Conservation (phyloP, 2,329 filamentous ascomycete species). For the Ascomycota sp. region DNA sequence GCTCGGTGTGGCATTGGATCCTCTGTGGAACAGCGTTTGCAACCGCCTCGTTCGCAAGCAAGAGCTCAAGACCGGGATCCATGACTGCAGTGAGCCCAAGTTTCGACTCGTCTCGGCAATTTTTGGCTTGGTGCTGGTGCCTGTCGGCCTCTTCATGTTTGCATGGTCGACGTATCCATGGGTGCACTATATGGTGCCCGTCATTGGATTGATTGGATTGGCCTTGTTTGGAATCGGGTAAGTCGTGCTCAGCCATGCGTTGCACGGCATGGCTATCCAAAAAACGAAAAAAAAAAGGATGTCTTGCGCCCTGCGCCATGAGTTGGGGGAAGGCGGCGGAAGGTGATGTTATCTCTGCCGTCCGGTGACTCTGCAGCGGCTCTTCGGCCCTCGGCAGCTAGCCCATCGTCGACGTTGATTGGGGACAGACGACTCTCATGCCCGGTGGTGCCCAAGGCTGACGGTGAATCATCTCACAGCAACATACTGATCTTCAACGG, state of each 20-base stretch:
- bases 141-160: slow-evolving; percentile 71
- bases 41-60: slow-evolving; percentile 32
- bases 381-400: too few species aligned
- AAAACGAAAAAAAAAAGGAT: too few species aligned
- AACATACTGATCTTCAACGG: slow-evolving; percentile 63
- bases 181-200: slow-evolving; percentile 59
- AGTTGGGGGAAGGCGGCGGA: background rate
- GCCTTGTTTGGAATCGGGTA: slow-evolving; percentile 51
- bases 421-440: too few species aligned
- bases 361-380: too few species aligned
- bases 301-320: background rate
- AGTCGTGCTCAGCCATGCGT: slow-evolving; percentile 12
- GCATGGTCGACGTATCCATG: slow-evolving; percentile 61
- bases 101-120: slow-evolving; percentile 64
- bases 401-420: too few species aligned
- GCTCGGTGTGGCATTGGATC: slow-evolving; percentile 37
- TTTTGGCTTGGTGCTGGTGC: slow-evolving; percentile 55
- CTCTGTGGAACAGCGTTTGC: slow-evolving; percentile 45
- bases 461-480: slow-evolving; percentile 19
- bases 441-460: slow-evolving; percentile 7
- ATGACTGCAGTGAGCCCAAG: slow-evolving; percentile 57
- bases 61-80: slow-evolving; percentile 26
- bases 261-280: slow-evolving; percentile 1
- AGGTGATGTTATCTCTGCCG: background rate
- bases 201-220: slow-evolving; percentile 56